A percentile compares a stretch with the other conserved stretches of the same genome.
Evolutionary conservation across 176 grass and related monocot species (phyloP).

Genomic region (Dendrocalamus sinicus): DNA sequence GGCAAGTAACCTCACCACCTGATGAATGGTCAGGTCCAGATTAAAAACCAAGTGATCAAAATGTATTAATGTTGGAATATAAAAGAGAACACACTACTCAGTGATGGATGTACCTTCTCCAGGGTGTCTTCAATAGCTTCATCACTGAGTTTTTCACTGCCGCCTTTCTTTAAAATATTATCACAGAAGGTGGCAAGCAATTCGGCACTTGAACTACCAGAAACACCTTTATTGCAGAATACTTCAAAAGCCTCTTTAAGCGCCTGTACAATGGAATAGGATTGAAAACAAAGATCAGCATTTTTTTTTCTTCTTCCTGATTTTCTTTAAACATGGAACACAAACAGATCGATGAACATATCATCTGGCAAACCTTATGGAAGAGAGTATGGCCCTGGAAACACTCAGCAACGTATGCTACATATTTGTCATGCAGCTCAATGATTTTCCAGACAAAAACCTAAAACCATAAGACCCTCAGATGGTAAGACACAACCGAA

Average conservation of each 20-base stretch:
- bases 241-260: conserved; percentile 97
- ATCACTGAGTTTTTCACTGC: conserved; percentile 94
- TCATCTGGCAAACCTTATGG: conserved; percentile 73
- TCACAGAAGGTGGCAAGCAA: conserved; percentile 89
- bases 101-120: conserved; percentile 67
- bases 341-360: conserved; percentile 24
- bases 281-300: conserved; percentile 7
- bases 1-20: conserved; percentile 95
- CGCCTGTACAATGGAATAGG: conserved; percentile 55
- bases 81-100: conserved; percentile 24
- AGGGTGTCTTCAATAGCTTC: conserved; percentile 96
- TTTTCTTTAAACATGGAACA: not conserved
- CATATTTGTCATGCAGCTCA: conserved; percentile 92
- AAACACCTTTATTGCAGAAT: conserved; percentile 96
- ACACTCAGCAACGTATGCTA: conserved; percentile 84
- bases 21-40: conserved; percentile 27
- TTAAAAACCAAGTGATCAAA: conserved; percentile 28
- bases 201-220: conserved; percentile 86
- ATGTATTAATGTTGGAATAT: not conserved
- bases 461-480: conserved; percentile 48
- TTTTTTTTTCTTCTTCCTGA: not conserved
- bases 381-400: conserved; percentile 93
- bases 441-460: conserved; percentile 94
- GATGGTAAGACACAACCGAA: not conserved
- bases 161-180: conserved; percentile 92